phyloP scores from a whole-genome alignment of 371 early-diverging fungal species.

The Mucor ambiguus region DNA sequence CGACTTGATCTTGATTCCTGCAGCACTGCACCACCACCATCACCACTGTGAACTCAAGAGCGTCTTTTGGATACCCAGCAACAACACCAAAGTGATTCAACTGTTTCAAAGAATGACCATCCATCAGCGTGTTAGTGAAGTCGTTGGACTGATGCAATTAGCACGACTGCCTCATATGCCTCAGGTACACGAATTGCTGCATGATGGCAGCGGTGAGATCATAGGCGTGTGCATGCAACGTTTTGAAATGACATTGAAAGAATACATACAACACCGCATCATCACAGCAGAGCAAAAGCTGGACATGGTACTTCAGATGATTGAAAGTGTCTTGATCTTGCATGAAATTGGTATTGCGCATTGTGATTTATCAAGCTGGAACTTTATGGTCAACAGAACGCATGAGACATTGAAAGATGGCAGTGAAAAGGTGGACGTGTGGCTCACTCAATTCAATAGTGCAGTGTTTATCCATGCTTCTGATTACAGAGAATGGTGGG shows the following conservation, averaged over 20 bases:
- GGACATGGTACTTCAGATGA: conserved; percentile 58
- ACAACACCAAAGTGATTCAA: conserved; percentile 36
- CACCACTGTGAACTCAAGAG: conserved; percentile 50
- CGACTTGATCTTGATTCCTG: not conserved
- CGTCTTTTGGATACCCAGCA: conserved; percentile 35
- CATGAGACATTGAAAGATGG: conserved; percentile 47
- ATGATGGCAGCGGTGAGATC: conserved; percentile 44
- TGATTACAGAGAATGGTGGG: conserved; percentile 57
- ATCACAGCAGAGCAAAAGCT: conserved; percentile 63
- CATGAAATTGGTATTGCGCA: conserved; percentile 63
- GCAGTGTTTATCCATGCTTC: conserved; percentile 49
- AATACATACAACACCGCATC: conserved; percentile 56
- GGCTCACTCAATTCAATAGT: conserved; percentile 68
- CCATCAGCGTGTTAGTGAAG: conserved; percentile 44
- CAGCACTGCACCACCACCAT: conserved; percentile 36
- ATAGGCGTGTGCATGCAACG: conserved; percentile 53
- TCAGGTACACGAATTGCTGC: conserved; percentile 42
- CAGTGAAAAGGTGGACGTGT: conserved; percentile 45
- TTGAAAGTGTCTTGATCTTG: conserved; percentile 52
- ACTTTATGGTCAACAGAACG: conserved; percentile 65
- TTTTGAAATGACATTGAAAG: conserved; percentile 61
- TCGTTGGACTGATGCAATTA: conserved; percentile 39
- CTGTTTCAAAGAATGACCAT: conserved; percentile 51
- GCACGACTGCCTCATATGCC: conserved; percentile 37
- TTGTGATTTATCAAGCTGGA: conserved; percentile 66